Percentiles rank a stretch among this genome's conserved stretches.
phyloP scores from a whole-genome alignment of 2,329 filamentous ascomycete genomes.

The Ceratocystis colombiana region DNA sequence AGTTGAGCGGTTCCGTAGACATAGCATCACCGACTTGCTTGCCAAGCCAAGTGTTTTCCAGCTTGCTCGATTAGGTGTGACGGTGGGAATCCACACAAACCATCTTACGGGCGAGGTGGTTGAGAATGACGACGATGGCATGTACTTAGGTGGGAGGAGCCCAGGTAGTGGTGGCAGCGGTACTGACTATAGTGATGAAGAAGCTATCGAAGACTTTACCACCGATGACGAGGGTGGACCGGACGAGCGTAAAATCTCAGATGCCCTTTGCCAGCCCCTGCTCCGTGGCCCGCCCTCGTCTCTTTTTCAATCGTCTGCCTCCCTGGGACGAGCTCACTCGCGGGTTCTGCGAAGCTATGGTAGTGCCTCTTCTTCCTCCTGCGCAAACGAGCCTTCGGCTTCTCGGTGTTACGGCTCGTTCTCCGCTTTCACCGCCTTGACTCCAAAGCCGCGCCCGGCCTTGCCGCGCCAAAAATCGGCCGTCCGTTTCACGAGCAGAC shows the following conservation, averaged over 20 bases:
- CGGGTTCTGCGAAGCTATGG: too few relatives aligned
- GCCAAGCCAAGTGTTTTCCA: conserved; percentile 47
- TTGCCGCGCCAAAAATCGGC: conserved; percentile 45
- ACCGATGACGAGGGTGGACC: conserved; percentile 28
- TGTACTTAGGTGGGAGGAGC: not conserved
- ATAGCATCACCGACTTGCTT: conserved; percentile 39
- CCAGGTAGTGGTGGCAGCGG: too few relatives aligned
- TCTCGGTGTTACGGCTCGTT: conserved; percentile 25
- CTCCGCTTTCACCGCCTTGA: conserved; percentile 8
- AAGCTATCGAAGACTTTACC: conserved; percentile 28
- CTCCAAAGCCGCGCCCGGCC: conserved; percentile 34
- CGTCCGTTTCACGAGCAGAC: conserved; percentile 59
- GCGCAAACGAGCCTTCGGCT: conserved; percentile 11
- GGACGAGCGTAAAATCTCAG: not conserved
- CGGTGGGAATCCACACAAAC: conserved; percentile 65
- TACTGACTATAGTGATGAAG: conserved; percentile 28
- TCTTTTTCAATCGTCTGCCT: not conserved
- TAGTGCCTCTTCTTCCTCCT: not conserved
- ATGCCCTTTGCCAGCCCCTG: conserved; percentile 8
- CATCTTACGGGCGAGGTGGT: conserved; percentile 55
- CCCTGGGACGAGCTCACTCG: too few relatives aligned
- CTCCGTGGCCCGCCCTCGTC: not conserved
- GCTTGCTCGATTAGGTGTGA: conserved; percentile 50
- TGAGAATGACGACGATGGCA: conserved; percentile 29
- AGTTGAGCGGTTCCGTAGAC: conserved; percentile 18